Conservation (phyloP, 31 red algal genomes). For the Bonnemaisonia californica region DNA sequence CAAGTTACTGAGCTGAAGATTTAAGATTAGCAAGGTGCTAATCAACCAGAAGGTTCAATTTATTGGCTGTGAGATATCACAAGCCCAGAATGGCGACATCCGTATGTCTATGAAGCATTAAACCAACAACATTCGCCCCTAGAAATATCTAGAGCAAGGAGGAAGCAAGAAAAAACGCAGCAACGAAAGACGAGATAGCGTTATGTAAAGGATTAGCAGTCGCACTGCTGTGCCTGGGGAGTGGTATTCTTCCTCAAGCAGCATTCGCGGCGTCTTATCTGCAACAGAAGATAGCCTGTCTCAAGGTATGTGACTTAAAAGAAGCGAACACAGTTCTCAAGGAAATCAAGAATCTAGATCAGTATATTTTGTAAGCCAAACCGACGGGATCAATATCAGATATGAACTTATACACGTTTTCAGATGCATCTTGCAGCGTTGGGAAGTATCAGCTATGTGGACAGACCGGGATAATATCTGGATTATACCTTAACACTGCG, state of each 20-base stretch:
- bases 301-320: constrained; percentile 2
- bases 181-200: background rate
- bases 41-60: background rate
- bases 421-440: background rate
- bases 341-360: background rate
- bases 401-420: background rate
- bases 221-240: constrained; percentile 9
- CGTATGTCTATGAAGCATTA: background rate
- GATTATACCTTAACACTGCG: background rate
- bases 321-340: constrained; percentile 9
- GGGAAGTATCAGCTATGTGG: background rate
- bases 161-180: background rate
- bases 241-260: background rate
- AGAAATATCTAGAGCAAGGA: background rate
- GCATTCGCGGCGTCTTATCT: constrained; percentile 7
- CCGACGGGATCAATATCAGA: background rate
- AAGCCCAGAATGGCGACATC: background rate
- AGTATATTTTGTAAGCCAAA: background rate
- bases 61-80: background rate
- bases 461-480: background rate
- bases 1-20: too few species aligned
- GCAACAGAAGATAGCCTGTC: constrained; percentile 6
- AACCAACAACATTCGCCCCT: background rate
- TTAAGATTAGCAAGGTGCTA: too few species aligned
- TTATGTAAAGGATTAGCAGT: background rate